phyloP scores from a whole-genome alignment of 2,329 filamentous ascomycete genomes.

The Scolecobasidium constrictum region DNA sequence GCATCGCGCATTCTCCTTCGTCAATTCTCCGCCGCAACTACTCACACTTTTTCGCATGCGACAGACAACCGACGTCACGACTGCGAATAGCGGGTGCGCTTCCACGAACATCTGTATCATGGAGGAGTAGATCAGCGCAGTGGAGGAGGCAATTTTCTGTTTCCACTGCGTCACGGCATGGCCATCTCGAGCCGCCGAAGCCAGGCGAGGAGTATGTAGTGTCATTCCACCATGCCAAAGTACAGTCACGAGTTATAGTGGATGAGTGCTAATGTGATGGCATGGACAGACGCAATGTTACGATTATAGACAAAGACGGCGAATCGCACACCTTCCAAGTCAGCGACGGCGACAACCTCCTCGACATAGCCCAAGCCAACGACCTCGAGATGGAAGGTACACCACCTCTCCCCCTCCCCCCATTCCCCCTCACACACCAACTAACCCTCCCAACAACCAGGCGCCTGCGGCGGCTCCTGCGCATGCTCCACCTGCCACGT shows the following conservation, averaged over 20 bases:
- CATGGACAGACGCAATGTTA: constrained; percentile 65
- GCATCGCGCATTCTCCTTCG: no score
- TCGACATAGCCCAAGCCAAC: constrained; percentile 89
- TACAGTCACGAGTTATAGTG: not conserved
- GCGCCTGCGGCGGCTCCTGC: constrained; percentile 88
- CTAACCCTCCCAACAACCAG: constrained; percentile 22
- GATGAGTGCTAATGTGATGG: no score
- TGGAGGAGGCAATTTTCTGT: constrained; percentile 50
- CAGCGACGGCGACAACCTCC: constrained; percentile 75
- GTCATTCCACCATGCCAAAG: not conserved
- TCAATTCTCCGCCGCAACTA: no score
- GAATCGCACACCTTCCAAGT: constrained; percentile 68
- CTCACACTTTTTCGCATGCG: constrained; percentile 3
- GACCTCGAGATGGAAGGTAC: constrained; percentile 93
- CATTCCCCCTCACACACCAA: not conserved
- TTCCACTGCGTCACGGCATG: constrained; percentile 52
- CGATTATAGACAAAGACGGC: constrained; percentile 88
- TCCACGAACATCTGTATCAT: no score
- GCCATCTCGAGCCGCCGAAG: constrained; percentile 73
- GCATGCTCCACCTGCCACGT: constrained; percentile 91
- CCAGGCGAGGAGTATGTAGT: constrained; percentile 74
- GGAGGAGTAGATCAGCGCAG: no score
- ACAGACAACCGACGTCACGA: constrained; percentile 3
- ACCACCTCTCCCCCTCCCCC: constrained; percentile 12
- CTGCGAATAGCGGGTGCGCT: no score